These are phyloP conservation scores for Melastoma malabathricum DNA, from an alignment of 345 rosid genomes.

Conservation along the genomic window DNA sequence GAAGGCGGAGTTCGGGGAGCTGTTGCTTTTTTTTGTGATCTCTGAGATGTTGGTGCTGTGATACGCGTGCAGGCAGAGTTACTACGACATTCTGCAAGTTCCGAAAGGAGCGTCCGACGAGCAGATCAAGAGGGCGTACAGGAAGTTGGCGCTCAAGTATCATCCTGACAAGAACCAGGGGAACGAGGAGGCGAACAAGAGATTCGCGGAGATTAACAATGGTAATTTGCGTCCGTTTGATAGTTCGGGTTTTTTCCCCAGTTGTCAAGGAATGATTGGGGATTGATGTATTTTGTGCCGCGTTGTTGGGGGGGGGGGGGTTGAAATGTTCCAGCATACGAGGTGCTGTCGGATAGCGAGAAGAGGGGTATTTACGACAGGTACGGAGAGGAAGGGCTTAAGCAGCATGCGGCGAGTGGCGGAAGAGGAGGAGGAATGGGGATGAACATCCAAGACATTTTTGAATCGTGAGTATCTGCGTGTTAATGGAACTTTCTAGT, in stretches of 20 bases:
- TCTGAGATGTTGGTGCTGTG: neutral
- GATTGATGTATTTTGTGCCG: too few relatives aligned
- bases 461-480: slow-evolving; percentile 29
- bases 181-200: slow-evolving; percentile 82
- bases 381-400: slow-evolving; percentile 93
- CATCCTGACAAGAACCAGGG: slow-evolving; percentile 98
- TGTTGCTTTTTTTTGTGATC: neutral
- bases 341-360: slow-evolving; percentile 84
- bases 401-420: slow-evolving; percentile 83
- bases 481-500: too few relatives aligned
- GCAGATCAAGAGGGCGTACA: slow-evolving; percentile 94
- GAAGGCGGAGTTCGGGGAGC: neutral
- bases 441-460: slow-evolving; percentile 47
- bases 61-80: slow-evolving; percentile 58
- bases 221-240: slow-evolving; percentile 23
- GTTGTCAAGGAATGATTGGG: too few relatives aligned
- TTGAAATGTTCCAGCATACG: slow-evolving; percentile 47
- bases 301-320: too few relatives aligned
- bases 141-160: slow-evolving; percentile 93
- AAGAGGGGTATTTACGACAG: slow-evolving; percentile 76
- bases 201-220: slow-evolving; percentile 81
- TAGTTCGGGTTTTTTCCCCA: too few relatives aligned
- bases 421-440: slow-evolving; percentile 79
- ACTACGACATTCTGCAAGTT: slow-evolving; percentile 86
- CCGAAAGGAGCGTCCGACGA: slow-evolving; percentile 86